phyloP scores from a whole-genome alignment of 495 filamentous ascomycete genomes.

The Neurospora sp. region DNA sequence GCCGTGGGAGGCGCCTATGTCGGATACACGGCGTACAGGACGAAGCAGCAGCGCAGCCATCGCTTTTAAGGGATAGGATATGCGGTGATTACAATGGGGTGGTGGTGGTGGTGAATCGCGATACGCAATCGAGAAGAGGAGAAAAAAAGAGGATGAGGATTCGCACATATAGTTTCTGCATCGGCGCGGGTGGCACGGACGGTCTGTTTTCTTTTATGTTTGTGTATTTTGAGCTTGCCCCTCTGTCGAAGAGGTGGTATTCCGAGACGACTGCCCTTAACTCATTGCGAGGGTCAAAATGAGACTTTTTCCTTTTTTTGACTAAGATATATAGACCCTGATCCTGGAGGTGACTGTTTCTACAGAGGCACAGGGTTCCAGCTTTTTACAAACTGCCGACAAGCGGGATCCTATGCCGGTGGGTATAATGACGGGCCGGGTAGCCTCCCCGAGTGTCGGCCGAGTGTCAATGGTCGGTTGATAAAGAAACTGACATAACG shows the following conservation, averaged over 20 bases:
- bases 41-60: slow-evolving; percentile 57
- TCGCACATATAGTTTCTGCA: background rate
- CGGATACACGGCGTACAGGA: slow-evolving; percentile 72
- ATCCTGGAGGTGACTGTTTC: background rate
- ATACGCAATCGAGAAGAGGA: slow-evolving; percentile 3
- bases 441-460: background rate
- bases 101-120: slow-evolving; percentile 1
- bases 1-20: slow-evolving; percentile 66
- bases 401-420: background rate
- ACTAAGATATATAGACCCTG: background rate
- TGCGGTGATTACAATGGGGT: background rate
- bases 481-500: no score
- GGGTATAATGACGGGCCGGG: background rate
- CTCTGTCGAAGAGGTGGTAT: background rate
- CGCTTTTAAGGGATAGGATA: slow-evolving; percentile 52
- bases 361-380: background rate
- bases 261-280: background rate
- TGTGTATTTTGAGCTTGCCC: background rate
- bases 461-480: background rate
- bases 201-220: background rate
- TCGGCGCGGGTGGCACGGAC: background rate
- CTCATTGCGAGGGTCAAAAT: background rate
- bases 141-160: slow-evolving; percentile 2
- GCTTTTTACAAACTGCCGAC: background rate
- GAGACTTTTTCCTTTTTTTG: background rate